These are phyloP conservation scores for Clavispora carvajalis DNA, from an alignment of 805 yeast species.

Conservation along the genomic window DNA sequence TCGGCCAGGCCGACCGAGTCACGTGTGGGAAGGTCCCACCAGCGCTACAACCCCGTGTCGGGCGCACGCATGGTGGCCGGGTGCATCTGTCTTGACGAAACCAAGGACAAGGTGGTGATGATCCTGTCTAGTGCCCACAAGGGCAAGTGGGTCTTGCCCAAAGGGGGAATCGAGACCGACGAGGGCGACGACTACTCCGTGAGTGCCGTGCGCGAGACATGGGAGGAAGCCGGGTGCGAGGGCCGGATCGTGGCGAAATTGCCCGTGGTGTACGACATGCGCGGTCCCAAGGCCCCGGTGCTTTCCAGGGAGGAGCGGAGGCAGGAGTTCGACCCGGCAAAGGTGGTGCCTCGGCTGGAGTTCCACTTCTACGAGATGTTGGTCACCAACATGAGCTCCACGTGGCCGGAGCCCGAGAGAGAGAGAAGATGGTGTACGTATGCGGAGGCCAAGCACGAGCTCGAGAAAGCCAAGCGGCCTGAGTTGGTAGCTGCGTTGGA, in stretches of 20 bases:
- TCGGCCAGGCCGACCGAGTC: slow-evolving; percentile 11
- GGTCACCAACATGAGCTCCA: slow-evolving; percentile 47
- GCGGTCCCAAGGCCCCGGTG: slow-evolving; percentile 37
- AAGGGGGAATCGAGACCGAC: slow-evolving; percentile 91
- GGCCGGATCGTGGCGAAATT: slow-evolving; percentile 55
- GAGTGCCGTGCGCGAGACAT: slow-evolving; percentile 81
- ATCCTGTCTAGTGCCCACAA: slow-evolving; percentile 67
- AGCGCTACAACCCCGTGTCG: slow-evolving; percentile 49
- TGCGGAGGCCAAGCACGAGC: slow-evolving; percentile 58
- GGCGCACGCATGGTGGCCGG: slow-evolving; percentile 94
- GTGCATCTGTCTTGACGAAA: slow-evolving; percentile 63
- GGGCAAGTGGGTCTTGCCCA: slow-evolving; percentile 83
- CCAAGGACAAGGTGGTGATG: slow-evolving; percentile 63
- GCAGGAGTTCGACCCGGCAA: slow-evolving; percentile 28
- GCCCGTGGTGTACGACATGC: slow-evolving; percentile 60
- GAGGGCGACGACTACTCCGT: slow-evolving; percentile 47
- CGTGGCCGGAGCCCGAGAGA: slow-evolving; percentile 76
- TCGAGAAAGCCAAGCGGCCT: slow-evolving; percentile 53
- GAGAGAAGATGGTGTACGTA: slow-evolving; percentile 72
- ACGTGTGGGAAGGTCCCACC: slow-evolving; percentile 55
- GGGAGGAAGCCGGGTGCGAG: slow-evolving; percentile 96
- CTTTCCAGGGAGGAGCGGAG: slow-evolving; percentile 23
- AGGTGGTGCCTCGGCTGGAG: slow-evolving; percentile 68
- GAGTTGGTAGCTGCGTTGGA: slow-evolving; percentile 64
- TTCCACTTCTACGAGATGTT: slow-evolving; percentile 82